Base-by-base conservation (phyloP, 164 flowering plant genomes). In the Magnolia officinalis region DNA sequence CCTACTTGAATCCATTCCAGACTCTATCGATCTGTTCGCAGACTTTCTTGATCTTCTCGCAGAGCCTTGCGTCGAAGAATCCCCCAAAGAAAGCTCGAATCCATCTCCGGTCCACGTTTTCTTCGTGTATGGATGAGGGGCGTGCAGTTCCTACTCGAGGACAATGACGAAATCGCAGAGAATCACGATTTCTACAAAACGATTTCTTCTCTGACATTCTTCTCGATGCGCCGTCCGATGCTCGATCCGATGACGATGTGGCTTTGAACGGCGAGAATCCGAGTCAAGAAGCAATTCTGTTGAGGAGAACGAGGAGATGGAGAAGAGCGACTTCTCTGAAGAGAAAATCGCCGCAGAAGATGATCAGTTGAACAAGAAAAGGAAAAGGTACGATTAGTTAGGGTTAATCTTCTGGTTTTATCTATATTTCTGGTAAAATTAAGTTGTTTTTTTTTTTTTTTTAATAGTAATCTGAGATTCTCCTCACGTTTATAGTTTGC, bases 281-380 rank as follows among this genome's bases (percentile, higher is more conserved):
- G 26, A 77, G 7, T 55, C 75, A 80, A 65, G 80, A 84, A 1
- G 18, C 82, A 0, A 80, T 68, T 76, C 58, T 14, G 72, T 77
- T 0, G 81, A 78, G 45, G 77, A 70, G 52, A 51, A 26, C 0
- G 73, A 68, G 37, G 81, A 76, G 69, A 81, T 78, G 70, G 78
- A 66, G 29, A 80, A 59, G 6, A 10, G 7, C 52, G 78, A 19
- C 50, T 45, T 2, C 55, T 66, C 78, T 2, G 78, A 78, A 64
- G 80, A 61, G 73, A 16, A 55, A 11, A 11, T 11, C 13, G 61
- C 19, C 0, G 61, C 61, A 23, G 21, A 77, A 51, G 16, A 78
- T 67, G 90, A 84, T 82, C 86, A 84, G 4, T 9, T 78, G 73
- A 79, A 82, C 67, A 91, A 88, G 85, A 91, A 90, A 75, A 85